phyloP scores from a whole-genome alignment of 108 stramenopile species.

The Conticribra guillardii region DNA sequence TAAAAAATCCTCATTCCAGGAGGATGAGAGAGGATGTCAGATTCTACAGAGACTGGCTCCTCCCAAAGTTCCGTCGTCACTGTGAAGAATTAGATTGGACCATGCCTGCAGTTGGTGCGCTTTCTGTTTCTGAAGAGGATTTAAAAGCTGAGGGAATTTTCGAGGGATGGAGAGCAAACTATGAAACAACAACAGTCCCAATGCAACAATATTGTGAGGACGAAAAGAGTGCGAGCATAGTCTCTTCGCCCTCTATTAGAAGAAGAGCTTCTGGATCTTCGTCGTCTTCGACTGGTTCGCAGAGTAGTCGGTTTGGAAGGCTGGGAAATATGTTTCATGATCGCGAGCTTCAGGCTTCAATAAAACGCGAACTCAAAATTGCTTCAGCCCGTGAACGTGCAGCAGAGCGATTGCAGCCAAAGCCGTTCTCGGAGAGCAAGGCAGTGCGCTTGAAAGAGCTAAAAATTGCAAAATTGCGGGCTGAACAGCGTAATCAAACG shows the following conservation, averaged over 20 bases:
- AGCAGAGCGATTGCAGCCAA: conserved; percentile 59
- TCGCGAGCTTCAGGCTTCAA: conserved; percentile 5
- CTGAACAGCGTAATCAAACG: conserved; percentile 5
- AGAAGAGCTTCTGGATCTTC: conserved; percentile 1
- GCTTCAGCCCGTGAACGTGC: conserved; percentile 52
- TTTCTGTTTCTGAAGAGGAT: conserved; percentile 69
- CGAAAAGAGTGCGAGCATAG: not conserved
- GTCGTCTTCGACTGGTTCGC: not conserved
- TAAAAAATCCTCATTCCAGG: conserved; percentile 73
- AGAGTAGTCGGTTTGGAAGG: conserved; percentile 4
- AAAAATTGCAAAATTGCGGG: conserved; percentile 51
- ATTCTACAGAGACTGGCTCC: conserved; percentile 87
- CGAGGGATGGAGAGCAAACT: conserved; percentile 45
- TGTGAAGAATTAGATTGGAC: conserved; percentile 81
- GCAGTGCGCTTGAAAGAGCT: conserved; percentile 57
- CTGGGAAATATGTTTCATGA: conserved; percentile 1
- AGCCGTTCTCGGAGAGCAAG: conserved; percentile 52
- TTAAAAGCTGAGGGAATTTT: conserved; percentile 34
- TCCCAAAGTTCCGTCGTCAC: conserved; percentile 81
- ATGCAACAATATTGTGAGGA: conserved; percentile 9
- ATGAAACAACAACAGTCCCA: conserved; percentile 6
- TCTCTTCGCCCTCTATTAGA: not conserved
- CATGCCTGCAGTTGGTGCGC: conserved; percentile 78
- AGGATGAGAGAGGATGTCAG: conserved; percentile 79
- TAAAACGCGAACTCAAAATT: conserved; percentile 42